These are phyloP conservation scores for Starmerella lactis-condensi DNA, from an alignment of 805 yeast species.

Conservation along the genomic window DNA sequence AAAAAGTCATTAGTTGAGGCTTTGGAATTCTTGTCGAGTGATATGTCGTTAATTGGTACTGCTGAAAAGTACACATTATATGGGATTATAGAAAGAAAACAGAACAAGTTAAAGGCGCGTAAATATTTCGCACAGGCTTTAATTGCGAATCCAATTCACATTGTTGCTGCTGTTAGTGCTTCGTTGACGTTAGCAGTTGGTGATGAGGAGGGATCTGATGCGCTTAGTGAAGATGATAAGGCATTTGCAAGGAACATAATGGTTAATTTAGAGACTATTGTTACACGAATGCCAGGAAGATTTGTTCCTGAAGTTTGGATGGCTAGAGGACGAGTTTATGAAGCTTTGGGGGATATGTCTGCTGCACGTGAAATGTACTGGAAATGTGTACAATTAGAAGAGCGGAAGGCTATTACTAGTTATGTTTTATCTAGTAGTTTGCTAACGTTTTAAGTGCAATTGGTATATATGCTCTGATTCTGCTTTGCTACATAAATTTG, in stretches of 20 bases:
- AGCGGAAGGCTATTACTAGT: constrained; percentile 11
- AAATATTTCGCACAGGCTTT: constrained; percentile 10
- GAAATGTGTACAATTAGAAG: constrained; percentile 21
- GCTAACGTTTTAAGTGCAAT: not conserved
- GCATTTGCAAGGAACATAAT: constrained; percentile 5
- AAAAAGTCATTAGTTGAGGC: constrained; percentile 61
- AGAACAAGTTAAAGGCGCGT: constrained; percentile 9
- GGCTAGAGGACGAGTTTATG: constrained; percentile 46
- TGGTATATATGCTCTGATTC: not conserved
- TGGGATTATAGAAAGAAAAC: constrained; percentile 5
- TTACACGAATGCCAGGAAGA: constrained; percentile 25
- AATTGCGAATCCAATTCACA: constrained; percentile 9
- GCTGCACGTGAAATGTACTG: constrained; percentile 35
- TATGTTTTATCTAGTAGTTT: constrained; percentile 4
- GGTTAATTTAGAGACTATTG: constrained; percentile 11
- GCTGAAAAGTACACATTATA: constrained; percentile 5
- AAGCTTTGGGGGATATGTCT: constrained; percentile 34
- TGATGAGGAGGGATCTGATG: too few species aligned
- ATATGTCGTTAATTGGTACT: constrained; percentile 21
- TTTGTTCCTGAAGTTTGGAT: constrained; percentile 48
- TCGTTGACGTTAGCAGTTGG: constrained; percentile 7
- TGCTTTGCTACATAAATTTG: not conserved
- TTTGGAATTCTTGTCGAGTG: constrained; percentile 31
- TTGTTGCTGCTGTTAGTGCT: constrained; percentile 14
- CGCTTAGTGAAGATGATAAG: constrained; percentile 1